phyloP scores from a whole-genome alignment of 1,139 yeast genomes.

The Suhomyces guaymorum region DNA sequence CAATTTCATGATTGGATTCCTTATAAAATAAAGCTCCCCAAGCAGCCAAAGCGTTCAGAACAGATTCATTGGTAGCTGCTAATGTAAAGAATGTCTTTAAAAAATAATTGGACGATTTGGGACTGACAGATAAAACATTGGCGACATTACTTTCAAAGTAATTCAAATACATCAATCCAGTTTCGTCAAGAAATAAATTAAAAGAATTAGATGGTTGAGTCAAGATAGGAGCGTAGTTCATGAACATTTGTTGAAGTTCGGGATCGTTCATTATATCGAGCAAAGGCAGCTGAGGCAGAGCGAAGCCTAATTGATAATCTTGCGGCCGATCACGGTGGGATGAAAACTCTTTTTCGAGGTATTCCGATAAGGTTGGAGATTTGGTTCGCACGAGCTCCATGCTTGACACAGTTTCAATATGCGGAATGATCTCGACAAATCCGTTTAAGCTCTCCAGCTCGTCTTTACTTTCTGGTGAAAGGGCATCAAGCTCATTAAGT shows the following conservation, averaged over 20 bases:
- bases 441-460: no score
- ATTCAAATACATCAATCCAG: conserved; percentile 13
- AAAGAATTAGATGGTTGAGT: conserved; percentile 13
- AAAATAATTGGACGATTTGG: conserved; percentile 44
- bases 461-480: no score
- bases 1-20: conserved; percentile 21
- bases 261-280: conserved; percentile 6
- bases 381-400: no score
- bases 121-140: conserved; percentile 25
- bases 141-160: conserved; percentile 16
- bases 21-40: conserved; percentile 43
- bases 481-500: conserved; percentile 5
- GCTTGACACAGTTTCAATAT: no score
- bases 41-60: conserved; percentile 47
- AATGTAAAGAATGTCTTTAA: conserved; percentile 43
- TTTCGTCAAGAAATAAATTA: conserved; percentile 15
- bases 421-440: no score
- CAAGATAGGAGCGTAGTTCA: conserved; percentile 9
- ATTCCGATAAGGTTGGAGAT: background rate
- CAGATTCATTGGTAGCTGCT: conserved; percentile 41
- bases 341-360: background rate
- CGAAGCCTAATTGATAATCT: conserved; percentile 1
- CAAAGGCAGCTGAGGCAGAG: conserved; percentile 4
- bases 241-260: conserved; percentile 5
- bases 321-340: background rate